These are phyloP conservation scores for Cyberlindnera japonica DNA, from an alignment of 805 yeast species.

Conservation along the genomic window DNA sequence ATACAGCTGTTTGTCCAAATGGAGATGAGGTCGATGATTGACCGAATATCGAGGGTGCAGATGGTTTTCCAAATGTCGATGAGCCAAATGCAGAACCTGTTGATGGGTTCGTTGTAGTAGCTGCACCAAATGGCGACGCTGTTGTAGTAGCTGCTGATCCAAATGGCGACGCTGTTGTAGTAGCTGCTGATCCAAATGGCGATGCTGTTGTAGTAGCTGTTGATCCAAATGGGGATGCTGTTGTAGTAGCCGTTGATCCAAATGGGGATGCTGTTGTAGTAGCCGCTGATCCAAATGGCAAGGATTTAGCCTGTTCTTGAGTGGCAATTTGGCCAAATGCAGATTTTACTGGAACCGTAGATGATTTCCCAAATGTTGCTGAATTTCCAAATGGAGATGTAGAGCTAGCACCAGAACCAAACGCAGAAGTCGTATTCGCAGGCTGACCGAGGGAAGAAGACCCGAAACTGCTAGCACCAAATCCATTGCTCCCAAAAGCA, in stretches of 20 bases:
- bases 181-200: background rate
- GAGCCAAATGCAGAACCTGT: constrained; percentile 7
- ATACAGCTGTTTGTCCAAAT: constrained; percentile 3
- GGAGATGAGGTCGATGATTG: constrained; percentile 1
- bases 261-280: background rate
- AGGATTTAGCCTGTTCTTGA: background rate
- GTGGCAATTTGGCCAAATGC: background rate
- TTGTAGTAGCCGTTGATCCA: constrained; percentile 1
- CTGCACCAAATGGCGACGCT: constrained; percentile 9
- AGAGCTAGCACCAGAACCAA: constrained; percentile 16
- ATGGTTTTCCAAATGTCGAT: background rate
- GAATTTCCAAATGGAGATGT: background rate
- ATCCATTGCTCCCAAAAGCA: constrained; percentile 20
- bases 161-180: constrained; percentile 1
- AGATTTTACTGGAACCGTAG: constrained; percentile 1
- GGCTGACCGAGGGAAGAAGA: background rate
- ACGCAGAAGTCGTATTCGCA: constrained; percentile 15
- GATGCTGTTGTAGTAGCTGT: background rate
- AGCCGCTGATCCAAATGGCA: constrained; percentile 6
- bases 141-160: constrained; percentile 1
- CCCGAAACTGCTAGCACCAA: constrained; percentile 18
- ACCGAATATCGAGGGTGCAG: constrained; percentile 24
- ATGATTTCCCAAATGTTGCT: background rate
- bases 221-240: constrained; percentile 4
- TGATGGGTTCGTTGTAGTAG: background rate